Conservation (phyloP, 768 basidiomycete species). For the Psilocybe cyanescens region DNA sequence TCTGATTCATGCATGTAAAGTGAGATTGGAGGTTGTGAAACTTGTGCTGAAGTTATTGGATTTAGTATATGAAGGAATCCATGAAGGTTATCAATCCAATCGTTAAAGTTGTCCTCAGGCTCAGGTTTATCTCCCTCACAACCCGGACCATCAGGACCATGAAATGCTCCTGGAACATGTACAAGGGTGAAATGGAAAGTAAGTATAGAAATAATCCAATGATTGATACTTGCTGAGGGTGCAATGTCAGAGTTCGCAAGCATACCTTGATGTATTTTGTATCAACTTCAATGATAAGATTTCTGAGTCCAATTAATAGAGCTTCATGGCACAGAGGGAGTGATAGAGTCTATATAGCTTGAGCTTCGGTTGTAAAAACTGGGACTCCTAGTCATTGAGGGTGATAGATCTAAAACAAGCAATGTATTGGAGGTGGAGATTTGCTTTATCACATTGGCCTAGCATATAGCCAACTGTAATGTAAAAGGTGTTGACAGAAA, state of each 20-base stretch:
- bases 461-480: no score
- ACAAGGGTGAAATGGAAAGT: constrained; percentile 14
- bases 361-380: constrained; percentile 4
- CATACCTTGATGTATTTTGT: constrained; percentile 14
- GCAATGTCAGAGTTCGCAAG: constrained; percentile 11
- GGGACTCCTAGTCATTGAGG: no score
- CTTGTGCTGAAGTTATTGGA: neutral
- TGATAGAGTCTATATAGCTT: constrained; percentile 8
- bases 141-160: no score
- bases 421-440: no score
- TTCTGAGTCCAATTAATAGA: neutral
- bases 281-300: constrained; percentile 9
- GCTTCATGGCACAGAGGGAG: neutral
- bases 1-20: neutral
- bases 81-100: constrained; percentile 20
- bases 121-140: no score
- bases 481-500: no score
- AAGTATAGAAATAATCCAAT: constrained; percentile 14
- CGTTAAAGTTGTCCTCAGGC: constrained; percentile 10
- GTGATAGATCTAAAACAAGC: no score
- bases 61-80: constrained; percentile 20
- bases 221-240: constrained; percentile 10
- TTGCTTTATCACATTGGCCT: no score
- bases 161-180: no score
- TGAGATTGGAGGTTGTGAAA: neutral